A percentile compares a stretch with the other conserved stretches of the same genome.
Evolutionary conservation across 305 asterid genomes (phyloP).

Genomic region (Plantago rigida): DNA sequence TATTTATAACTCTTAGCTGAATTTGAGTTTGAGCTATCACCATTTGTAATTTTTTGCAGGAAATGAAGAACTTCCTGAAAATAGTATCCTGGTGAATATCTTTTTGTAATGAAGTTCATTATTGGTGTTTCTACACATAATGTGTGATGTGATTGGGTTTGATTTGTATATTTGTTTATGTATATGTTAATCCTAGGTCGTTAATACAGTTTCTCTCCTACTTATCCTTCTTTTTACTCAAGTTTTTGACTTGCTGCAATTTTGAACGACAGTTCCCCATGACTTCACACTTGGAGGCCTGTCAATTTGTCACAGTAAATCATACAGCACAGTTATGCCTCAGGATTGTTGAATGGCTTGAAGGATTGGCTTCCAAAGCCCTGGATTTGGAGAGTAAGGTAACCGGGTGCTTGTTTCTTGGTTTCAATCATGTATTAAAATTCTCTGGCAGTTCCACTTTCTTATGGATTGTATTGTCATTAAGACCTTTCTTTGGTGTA

Average conservation of each 20-base stretch:
- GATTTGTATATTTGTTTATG: slow-evolving; percentile 22
- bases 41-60: slow-evolving; percentile 45
- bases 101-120: slow-evolving; percentile 19
- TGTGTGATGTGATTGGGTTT: slow-evolving; percentile 20
- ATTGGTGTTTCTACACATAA: slow-evolving; percentile 19
- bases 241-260: slow-evolving; percentile 22
- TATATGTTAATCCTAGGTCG: slow-evolving; percentile 2
- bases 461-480: neutral
- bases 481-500: neutral
- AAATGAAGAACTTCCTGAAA: slow-evolving; percentile 71
- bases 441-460: slow-evolving; percentile 11
- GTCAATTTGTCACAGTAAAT: slow-evolving; percentile 63
- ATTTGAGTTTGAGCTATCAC: slow-evolving; percentile 23
- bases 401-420: slow-evolving; percentile 22
- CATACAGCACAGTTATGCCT: slow-evolving; percentile 83
- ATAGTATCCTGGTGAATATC: slow-evolving; percentile 57
- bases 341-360: slow-evolving; percentile 96
- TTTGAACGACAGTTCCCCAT: slow-evolving; percentile 61
- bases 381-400: slow-evolving; percentile 91
- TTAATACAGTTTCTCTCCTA: slow-evolving; percentile 17
- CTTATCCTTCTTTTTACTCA: slow-evolving; percentile 15
- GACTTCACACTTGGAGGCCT: slow-evolving; percentile 88
- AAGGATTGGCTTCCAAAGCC: slow-evolving; percentile 84
- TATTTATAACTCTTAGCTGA: slow-evolving; percentile 23
- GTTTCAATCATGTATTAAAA: slow-evolving; percentile 20